A percentile compares a stretch with the other conserved stretches of the same genome.
Evolutionary conservation across 768 basidiomycete genomes (phyloP).

Genomic region (Holtermanniella nyarrowii): DNA sequence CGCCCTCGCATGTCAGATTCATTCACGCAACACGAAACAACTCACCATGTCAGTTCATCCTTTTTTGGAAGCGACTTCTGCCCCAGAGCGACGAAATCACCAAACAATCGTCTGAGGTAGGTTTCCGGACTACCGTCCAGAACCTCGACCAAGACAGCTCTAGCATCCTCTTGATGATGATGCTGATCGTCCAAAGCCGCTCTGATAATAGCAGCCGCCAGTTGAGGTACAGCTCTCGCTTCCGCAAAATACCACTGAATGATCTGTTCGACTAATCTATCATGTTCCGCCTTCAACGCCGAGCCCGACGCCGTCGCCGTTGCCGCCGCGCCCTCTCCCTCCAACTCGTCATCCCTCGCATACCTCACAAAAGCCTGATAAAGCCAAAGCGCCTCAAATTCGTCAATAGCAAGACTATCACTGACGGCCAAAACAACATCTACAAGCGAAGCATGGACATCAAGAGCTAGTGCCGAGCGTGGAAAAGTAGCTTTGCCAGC

Average conservation of each 20-base stretch:
- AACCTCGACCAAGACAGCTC: not conserved
- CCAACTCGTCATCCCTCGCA: constrained; percentile 21
- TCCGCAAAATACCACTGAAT: constrained; percentile 72
- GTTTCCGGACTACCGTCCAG: constrained; percentile 45
- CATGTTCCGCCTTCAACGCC: constrained; percentile 46
- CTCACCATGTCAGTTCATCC: constrained; percentile 7
- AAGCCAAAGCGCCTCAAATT: constrained; percentile 64
- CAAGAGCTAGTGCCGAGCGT: constrained; percentile 47
- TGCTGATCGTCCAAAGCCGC: constrained; percentile 54
- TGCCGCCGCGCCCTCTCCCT: constrained; percentile 45
- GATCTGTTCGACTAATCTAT: constrained; percentile 50
- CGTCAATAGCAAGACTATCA: constrained; percentile 61
- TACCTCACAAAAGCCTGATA: constrained; percentile 70
- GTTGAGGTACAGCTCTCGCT: constrained; percentile 57
- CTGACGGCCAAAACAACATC: constrained; percentile 64
- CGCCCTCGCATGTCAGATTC: constrained; percentile 55
- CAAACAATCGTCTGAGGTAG: constrained; percentile 55
- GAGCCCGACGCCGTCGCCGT: not conserved
- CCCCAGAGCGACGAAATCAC: constrained; percentile 48
- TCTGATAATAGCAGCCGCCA: constrained; percentile 65
- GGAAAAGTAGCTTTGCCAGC: constrained; percentile 58
- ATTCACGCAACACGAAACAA: constrained; percentile 42
- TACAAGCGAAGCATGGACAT: constrained; percentile 60
- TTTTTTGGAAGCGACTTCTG: constrained; percentile 38
- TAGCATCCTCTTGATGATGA: constrained; percentile 50